Evolutionary conservation across 2,329 filamentous ascomycete genomes (phyloP).

Genomic region (Beauveria bassiana): DNA sequence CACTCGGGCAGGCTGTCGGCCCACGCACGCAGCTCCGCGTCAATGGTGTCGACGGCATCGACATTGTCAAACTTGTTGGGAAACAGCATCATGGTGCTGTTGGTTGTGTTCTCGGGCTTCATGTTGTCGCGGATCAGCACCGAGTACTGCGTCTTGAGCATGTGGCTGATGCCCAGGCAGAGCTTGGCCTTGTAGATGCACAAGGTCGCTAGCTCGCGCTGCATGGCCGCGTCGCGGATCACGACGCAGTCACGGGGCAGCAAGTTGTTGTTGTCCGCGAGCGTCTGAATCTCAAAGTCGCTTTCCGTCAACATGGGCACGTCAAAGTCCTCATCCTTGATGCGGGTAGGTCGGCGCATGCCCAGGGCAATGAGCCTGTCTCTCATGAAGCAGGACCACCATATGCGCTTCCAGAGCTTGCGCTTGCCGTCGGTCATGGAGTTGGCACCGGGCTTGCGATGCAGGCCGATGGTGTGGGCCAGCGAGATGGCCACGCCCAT

Average conservation of each 20-base stretch:
- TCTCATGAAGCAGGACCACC: constrained; percentile 97
- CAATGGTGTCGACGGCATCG: constrained; percentile 70
- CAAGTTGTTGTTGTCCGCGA: constrained; percentile 60
- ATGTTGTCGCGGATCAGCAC: constrained; percentile 79
- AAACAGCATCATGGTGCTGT: constrained; percentile 78
- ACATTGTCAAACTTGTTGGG: constrained; percentile 85
- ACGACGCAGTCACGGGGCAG: constrained; percentile 64
- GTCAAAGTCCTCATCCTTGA: constrained; percentile 89
- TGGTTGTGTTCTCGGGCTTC: constrained; percentile 67
- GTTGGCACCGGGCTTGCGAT: constrained; percentile 73
- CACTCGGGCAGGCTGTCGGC: constrained; percentile 60
- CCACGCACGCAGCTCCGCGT: constrained; percentile 74
- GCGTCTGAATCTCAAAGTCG: constrained; percentile 72
- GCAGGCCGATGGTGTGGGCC: constrained; percentile 86
- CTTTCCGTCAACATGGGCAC: constrained; percentile 79
- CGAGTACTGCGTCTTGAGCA: constrained; percentile 86
- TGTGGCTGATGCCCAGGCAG: constrained; percentile 81
- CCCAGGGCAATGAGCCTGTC: constrained; percentile 87
- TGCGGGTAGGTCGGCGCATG: constrained; percentile 85
- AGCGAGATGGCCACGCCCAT: constrained; percentile 93
- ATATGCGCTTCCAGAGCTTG: constrained; percentile 87
- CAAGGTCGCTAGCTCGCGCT: constrained; percentile 74
- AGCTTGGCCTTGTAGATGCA: constrained; percentile 89
- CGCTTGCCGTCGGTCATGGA: constrained; percentile 67
- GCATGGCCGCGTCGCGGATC: constrained; percentile 62